phyloP scores from a whole-genome alignment of 164 flowering plant species.

The Vitis riparia region DNA sequence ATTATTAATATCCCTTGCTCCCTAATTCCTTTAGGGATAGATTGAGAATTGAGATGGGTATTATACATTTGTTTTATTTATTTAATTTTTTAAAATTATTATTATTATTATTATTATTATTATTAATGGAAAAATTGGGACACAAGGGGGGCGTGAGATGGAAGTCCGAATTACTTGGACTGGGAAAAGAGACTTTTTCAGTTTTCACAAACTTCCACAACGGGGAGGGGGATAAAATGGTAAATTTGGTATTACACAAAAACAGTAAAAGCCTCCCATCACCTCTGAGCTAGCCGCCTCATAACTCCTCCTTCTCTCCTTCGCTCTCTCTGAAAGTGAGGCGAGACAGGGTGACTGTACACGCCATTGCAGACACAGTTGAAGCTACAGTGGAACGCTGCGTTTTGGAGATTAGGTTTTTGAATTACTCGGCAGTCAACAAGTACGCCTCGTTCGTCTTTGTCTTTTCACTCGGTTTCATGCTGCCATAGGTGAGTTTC shows the following conservation, averaged over 20 bases:
- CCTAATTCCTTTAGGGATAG: too few relatives aligned
- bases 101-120: too few relatives aligned
- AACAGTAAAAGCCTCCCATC: conserved; percentile 1
- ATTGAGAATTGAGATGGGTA: too few relatives aligned
- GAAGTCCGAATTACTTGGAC: too few relatives aligned
- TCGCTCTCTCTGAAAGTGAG: too few relatives aligned
- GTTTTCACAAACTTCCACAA: too few relatives aligned
- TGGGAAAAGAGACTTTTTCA: too few relatives aligned
- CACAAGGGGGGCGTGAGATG: too few relatives aligned
- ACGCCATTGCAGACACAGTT: conserved; percentile 1
- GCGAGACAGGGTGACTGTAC: conserved; percentile 4
- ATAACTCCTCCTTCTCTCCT: conserved; percentile 11
- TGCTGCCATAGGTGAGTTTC: conserved; percentile 17
- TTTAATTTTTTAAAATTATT: too few relatives aligned
- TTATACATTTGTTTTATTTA: too few relatives aligned
- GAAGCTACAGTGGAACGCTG: neutral
- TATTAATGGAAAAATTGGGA: too few relatives aligned
- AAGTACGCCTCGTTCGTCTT: neutral
- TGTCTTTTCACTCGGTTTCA: conserved; percentile 6
- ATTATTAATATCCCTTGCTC: too few relatives aligned
- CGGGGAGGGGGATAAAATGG: neutral
- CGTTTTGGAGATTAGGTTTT: conserved; percentile 18
- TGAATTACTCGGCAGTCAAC: conserved; percentile 9
- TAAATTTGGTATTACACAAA: neutral
- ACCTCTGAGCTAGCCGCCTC: conserved; percentile 28